phyloP scores from a whole-genome alignment of 2,329 filamentous ascomycete species.

The Phaeosphaeria sp. region DNA sequence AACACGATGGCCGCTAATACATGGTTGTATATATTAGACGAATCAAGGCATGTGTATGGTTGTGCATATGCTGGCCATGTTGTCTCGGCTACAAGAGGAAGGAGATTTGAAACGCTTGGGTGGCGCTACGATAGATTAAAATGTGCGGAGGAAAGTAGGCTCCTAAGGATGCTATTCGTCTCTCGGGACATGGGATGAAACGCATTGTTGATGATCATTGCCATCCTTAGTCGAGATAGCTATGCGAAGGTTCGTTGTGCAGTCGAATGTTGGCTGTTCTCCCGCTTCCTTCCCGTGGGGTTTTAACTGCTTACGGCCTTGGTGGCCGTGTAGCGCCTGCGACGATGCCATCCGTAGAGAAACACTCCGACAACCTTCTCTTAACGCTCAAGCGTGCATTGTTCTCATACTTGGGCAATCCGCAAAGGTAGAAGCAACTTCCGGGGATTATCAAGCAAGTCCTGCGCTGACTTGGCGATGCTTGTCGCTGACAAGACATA shows the following conservation, averaged over 20 bases:
- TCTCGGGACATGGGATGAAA: slow-evolving; percentile 14
- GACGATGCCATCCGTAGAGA: background rate
- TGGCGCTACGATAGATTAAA: slow-evolving; percentile 25
- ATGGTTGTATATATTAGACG: slow-evolving; percentile 6
- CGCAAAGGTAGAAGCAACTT: background rate
- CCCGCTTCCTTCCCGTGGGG: slow-evolving; percentile 9
- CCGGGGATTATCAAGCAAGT: background rate
- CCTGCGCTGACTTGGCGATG: slow-evolving; percentile 1
- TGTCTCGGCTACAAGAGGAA: slow-evolving; percentile 12
- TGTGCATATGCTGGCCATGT: background rate
- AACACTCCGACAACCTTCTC: slow-evolving; percentile 23
- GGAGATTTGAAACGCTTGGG: slow-evolving; percentile 18
- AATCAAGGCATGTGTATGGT: background rate
- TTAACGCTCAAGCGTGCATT: slow-evolving; percentile 8
- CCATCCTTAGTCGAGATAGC: background rate
- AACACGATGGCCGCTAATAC: background rate
- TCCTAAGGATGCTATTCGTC: slow-evolving; percentile 11
- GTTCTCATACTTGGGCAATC: no score
- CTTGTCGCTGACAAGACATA: background rate
- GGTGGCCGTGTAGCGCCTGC: slow-evolving; percentile 7
- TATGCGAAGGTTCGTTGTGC: background rate
- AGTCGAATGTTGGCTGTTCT: slow-evolving; percentile 4
- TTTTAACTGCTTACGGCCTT: slow-evolving; percentile 6
- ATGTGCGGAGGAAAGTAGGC: slow-evolving; percentile 10
- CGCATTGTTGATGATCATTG: background rate